phyloP scores from a whole-genome alignment of 129 eudicot genomes.

The Tanacetum coccineum region DNA sequence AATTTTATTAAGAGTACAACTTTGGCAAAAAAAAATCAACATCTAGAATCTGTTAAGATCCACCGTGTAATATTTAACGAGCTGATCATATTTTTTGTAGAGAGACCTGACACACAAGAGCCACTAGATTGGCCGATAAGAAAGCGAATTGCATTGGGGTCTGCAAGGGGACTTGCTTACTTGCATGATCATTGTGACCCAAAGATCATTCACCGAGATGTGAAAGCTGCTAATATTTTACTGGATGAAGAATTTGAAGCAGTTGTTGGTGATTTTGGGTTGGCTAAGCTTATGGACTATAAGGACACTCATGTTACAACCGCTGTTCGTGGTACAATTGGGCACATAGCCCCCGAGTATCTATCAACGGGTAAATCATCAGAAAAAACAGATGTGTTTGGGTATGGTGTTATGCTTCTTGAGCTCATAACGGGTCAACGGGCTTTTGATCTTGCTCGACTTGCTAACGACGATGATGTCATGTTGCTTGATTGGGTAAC shows the following conservation, averaged over 20 bases:
- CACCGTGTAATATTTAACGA: neutral
- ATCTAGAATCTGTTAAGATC: neutral
- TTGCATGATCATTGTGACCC: slow-evolving; percentile 97
- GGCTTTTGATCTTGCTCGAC: slow-evolving; percentile 95
- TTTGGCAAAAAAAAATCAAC: neutral
- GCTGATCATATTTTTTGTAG: slow-evolving; percentile 34
- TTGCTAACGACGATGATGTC: slow-evolving; percentile 86
- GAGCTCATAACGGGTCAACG: slow-evolving; percentile 95
- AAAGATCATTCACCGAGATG: slow-evolving; percentile 91
- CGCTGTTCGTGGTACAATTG: slow-evolving; percentile 37
- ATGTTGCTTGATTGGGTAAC: slow-evolving; percentile 92
- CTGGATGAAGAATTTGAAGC: slow-evolving; percentile 97
- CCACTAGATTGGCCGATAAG: slow-evolving; percentile 87
- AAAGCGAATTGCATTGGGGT: slow-evolving; percentile 71
- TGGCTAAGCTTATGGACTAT: slow-evolving; percentile 94
- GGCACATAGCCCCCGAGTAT: slow-evolving; percentile 40
- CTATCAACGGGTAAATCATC: slow-evolving; percentile 39
- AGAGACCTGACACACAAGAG: slow-evolving; percentile 56
- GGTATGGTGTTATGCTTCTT: slow-evolving; percentile 96
- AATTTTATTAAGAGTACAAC: neutral
- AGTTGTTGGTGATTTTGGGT: slow-evolving; percentile 91
- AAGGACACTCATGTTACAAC: slow-evolving; percentile 78
- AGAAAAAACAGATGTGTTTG: slow-evolving; percentile 37
- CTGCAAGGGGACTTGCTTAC: slow-evolving; percentile 91
- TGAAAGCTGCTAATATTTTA: slow-evolving; percentile 91